phyloP scores from a whole-genome alignment of 192 early-diverging fungal species.

The Chytriomyces sp. region DNA sequence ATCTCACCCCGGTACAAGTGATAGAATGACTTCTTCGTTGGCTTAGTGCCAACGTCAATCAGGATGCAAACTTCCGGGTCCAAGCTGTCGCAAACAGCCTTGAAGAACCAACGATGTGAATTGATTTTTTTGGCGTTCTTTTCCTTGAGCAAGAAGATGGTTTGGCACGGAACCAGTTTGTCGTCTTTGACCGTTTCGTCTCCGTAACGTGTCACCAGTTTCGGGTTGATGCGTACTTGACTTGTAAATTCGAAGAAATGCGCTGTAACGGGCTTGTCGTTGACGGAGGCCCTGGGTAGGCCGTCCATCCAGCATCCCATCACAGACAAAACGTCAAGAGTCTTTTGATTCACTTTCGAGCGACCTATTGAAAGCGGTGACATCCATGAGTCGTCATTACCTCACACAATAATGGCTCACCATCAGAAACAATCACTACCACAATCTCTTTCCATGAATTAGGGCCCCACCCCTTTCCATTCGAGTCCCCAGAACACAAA shows the following conservation, averaged over 20 bases:
- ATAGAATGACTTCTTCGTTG: constrained; percentile 58
- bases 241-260: constrained; percentile 60
- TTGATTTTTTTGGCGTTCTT: constrained; percentile 68
- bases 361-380: constrained; percentile 54
- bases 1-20: constrained; percentile 52
- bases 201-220: constrained; percentile 30
- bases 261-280: constrained; percentile 45
- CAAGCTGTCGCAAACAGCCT: constrained; percentile 66
- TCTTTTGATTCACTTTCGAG: constrained; percentile 73
- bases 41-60: constrained; percentile 76
- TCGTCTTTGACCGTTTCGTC: constrained; percentile 21
- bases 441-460: constrained; percentile 75
- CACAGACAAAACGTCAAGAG: constrained; percentile 65
- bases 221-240: constrained; percentile 42
- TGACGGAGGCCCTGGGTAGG: constrained; percentile 46
- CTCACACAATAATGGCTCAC: constrained; percentile 35
- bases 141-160: constrained; percentile 59
- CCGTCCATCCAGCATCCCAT: constrained; percentile 65
- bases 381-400: constrained; percentile 26
- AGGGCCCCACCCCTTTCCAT: constrained; percentile 57
- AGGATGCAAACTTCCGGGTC: constrained; percentile 71
- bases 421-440: constrained; percentile 74
- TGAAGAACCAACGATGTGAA: constrained; percentile 74
- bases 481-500: constrained; percentile 55
- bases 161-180: constrained; percentile 47